Percentiles rank a stretch among this genome's conserved stretches.
Conservation (phyloP, 306 rosid genomes). For the Datisca glomerata region DNA sequence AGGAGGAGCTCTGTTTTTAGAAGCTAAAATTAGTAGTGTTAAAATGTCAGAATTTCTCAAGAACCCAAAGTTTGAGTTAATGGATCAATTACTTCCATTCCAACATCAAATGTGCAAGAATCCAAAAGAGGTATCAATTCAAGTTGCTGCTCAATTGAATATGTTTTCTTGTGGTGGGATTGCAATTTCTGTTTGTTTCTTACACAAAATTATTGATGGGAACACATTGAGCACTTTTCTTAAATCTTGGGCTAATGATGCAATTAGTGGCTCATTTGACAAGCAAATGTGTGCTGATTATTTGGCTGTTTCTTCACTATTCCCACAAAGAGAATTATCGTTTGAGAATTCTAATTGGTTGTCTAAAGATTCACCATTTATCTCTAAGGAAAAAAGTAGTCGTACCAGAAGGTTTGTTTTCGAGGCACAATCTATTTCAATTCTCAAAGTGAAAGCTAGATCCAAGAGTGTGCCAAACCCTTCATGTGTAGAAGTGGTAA, state of each 20-base stretch:
- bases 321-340: conserved; percentile 4
- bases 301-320: neutral
- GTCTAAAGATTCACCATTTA: conserved; percentile 1
- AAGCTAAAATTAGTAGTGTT: conserved; percentile 5
- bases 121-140: neutral
- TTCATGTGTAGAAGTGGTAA: conserved; percentile 11
- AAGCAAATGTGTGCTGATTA: no score
- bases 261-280: neutral
- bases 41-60: conserved; percentile 1
- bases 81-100: conserved; percentile 9
- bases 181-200: neutral
- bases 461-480: neutral
- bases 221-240: conserved; percentile 2
- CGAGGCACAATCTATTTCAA: neutral
- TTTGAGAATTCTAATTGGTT: neutral
- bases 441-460: neutral
- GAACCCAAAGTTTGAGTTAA: neutral
- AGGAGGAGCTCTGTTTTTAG: conserved; percentile 10
- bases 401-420: conserved; percentile 12
- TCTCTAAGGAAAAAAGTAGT: neutral
- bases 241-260: conserved; percentile 1
- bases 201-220: conserved; percentile 9
- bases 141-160: conserved; percentile 8
- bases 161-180: conserved; percentile 5
- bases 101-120: neutral